Percentiles rank a stretch among this genome's conserved stretches.
These are phyloP conservation scores for Oxytropis ochrocephala DNA, from an alignment of 306 rosid genomes.

Conservation along the genomic window DNA sequence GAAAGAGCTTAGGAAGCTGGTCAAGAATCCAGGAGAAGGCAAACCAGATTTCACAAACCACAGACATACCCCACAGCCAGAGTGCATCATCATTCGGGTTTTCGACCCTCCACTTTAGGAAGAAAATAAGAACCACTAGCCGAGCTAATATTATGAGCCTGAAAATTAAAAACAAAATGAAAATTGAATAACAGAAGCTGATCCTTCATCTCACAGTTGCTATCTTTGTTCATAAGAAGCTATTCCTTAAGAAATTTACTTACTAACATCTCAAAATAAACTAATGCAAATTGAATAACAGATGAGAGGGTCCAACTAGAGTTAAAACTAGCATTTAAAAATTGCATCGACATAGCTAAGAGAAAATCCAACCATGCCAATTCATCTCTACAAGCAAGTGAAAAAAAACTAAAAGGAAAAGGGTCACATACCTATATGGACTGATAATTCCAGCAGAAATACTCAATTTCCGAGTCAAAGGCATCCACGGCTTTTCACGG, in stretches of 20 bases:
- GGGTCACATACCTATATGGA: slow-evolving; percentile 53
- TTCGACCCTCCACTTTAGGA: slow-evolving; percentile 51
- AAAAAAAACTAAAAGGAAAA: neutral
- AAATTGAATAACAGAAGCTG: neutral
- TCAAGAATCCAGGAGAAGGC: slow-evolving; percentile 86
- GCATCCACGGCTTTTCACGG: slow-evolving; percentile 51
- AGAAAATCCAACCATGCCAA: neutral
- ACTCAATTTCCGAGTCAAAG: slow-evolving; percentile 49
- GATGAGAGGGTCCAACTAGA: neutral
- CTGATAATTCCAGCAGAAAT: slow-evolving; percentile 59
- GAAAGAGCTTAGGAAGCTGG: slow-evolving; percentile 79
- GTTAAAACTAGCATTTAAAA: neutral
- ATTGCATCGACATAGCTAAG: neutral
- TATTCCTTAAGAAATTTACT: neutral
- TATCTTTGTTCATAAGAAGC: neutral
- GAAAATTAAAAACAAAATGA: slow-evolving; percentile 17
- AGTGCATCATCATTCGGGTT: slow-evolving; percentile 66
- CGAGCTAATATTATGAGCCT: slow-evolving; percentile 57
- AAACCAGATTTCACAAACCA: slow-evolving; percentile 82
- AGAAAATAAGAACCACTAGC: slow-evolving; percentile 48
- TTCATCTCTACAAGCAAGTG: neutral
- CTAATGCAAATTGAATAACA: neutral
- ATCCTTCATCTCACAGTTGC: neutral
- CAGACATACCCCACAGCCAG: slow-evolving; percentile 84
- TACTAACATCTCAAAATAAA: neutral